Evolutionary conservation across 2,329 filamentous ascomycete genomes (phyloP), one percentile per base, ranked within the genome.

Genomic region (Drechslera avenae): DNA sequence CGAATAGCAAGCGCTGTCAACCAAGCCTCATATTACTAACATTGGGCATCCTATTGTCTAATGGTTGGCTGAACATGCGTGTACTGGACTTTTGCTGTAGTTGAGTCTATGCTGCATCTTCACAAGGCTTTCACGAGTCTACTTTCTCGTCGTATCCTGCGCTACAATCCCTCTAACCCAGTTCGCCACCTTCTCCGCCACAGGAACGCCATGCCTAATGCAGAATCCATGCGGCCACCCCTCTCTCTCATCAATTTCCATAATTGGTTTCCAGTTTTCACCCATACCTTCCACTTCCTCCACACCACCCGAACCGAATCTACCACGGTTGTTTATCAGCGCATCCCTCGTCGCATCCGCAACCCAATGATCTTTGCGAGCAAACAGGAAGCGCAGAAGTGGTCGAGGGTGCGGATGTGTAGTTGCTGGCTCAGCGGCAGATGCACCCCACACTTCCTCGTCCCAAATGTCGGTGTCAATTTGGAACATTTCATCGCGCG

Each of bases 191-290:
- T 78, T 81, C 52, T 75, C 73, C 2, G 82, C 81, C 65, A 85
- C 81, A 18, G 77, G 63, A 9, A 73, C 63, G 36, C 73, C 73
- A 54, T 79, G 72, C 41, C 76, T 74, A 51, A 85, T 74, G 63
- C 82, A 85, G 69, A 86, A 86, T 0, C 79, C 82, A 76, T 86
- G 84, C 39, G 79, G 79, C 56, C 84, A 74, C 0, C 79, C 80
- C 39, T 80, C 73, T 26, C 75, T 71, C 54, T 81, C 76, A 62
- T 83, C 83, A 54, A 86, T 74, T 47, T 81, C 68, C 80, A 86
- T 84, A 14, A 66, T 72, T 3, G 81, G 79, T 26, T 71, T 76
- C 68, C 78, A 77, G 26, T 66, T 58, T 50, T 66, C 57, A 6
- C 49, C 56, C 34, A 54, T 18, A 5, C 54, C 59, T 19, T 69